A percentile compares a stretch with the other conserved stretches of the same genome.
Conservation (phyloP, 2,329 filamentous ascomycete species). For the Cadophora malorum region DNA sequence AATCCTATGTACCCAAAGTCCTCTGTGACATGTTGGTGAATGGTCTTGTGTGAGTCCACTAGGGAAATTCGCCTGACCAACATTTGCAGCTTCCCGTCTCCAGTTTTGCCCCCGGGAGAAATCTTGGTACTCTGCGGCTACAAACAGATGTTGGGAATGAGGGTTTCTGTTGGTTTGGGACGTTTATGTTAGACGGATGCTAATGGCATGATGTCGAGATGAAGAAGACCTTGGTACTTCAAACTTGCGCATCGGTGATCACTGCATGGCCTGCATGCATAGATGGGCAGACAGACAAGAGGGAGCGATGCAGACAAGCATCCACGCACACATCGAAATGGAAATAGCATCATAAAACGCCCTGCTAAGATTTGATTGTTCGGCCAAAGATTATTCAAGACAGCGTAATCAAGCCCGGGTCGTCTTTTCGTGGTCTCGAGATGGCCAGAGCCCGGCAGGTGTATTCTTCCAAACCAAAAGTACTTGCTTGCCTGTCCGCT, state of each 20-base stretch:
- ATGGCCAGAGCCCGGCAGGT: slow-evolving; percentile 2
- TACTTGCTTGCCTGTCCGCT: neutral
- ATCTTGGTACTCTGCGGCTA: slow-evolving; percentile 13
- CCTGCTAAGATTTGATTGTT: slow-evolving; percentile 12
- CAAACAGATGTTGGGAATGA: neutral
- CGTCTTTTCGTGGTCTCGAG: slow-evolving; percentile 1
- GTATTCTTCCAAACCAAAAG: slow-evolving; percentile 5
- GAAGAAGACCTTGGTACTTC: neutral
- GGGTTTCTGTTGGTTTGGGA: neutral
- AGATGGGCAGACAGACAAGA: neutral
- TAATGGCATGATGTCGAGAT: slow-evolving; percentile 7
- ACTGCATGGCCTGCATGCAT: slow-evolving; percentile 13
- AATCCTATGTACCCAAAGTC: neutral
- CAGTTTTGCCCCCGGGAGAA: slow-evolving; percentile 1
- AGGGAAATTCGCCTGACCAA: neutral
- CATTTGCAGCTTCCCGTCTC: slow-evolving; percentile 13
- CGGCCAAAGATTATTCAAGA: slow-evolving; percentile 18
- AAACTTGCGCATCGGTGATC: neutral
- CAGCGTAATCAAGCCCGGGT: slow-evolving; percentile 17
- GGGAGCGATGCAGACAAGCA: neutral
- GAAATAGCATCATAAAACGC: slow-evolving; percentile 28
- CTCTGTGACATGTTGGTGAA: neutral
- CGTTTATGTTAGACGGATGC: neutral
- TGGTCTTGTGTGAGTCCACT: neutral
- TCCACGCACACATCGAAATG: neutral